Conservation (phyloP, 148 eudicot species). For the Pharnaceum exiguum region DNA sequence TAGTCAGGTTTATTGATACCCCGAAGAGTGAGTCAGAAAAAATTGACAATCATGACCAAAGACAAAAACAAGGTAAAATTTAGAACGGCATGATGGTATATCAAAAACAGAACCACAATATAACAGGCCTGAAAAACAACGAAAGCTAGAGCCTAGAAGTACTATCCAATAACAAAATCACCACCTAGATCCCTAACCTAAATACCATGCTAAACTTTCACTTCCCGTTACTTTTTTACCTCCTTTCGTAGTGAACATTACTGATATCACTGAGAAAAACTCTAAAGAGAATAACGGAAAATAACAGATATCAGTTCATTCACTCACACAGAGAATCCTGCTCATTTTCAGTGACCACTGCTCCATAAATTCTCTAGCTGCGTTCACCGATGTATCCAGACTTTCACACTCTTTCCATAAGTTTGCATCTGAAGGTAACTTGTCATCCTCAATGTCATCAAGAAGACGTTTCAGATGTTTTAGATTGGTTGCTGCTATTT, state of each 20-base stretch:
- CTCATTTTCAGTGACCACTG: constrained; percentile 70
- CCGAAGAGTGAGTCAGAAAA: no score
- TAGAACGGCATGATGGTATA: no score
- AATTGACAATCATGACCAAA: no score
- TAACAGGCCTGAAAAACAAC: background rate
- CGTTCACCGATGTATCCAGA: constrained; percentile 63
- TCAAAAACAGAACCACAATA: no score
- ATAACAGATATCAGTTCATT: background rate
- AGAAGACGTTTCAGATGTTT: constrained; percentile 69
- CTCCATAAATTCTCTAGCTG: constrained; percentile 77
- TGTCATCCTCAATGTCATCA: constrained; percentile 48
- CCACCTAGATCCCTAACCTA: no score
- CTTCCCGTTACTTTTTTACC: background rate
- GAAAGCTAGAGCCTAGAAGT: background rate
- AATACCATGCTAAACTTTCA: background rate
- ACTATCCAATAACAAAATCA: no score
- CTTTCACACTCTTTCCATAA: constrained; percentile 65
- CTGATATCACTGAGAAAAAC: background rate
- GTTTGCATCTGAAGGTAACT: constrained; percentile 39
- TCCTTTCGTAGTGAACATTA: background rate
- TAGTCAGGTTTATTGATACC: no score
- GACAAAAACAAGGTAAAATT: no score
- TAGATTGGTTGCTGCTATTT: constrained; percentile 38
- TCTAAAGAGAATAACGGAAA: background rate
- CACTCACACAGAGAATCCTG: constrained; percentile 67